These are phyloP conservation scores for Nadsonia starkeyi-henricii DNA, from an alignment of 1,139 yeast genomes.

Conservation along the genomic window DNA sequence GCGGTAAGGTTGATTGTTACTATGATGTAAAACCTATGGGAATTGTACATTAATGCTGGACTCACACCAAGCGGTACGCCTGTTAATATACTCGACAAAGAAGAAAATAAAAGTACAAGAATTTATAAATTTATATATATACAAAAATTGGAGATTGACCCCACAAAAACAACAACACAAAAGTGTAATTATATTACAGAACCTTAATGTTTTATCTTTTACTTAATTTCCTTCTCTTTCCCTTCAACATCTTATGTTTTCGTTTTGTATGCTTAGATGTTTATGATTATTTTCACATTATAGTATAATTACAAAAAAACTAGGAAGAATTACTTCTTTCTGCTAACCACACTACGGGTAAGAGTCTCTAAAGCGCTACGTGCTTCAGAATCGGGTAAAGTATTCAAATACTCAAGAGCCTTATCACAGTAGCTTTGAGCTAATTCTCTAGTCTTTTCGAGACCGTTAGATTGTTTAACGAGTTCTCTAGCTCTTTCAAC, in stretches of 20 bases:
- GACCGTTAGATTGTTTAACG: constrained; percentile 60
- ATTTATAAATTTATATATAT: constrained; percentile 5
- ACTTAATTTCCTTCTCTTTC: not conserved
- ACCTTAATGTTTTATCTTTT: not conserved
- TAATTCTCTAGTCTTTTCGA: constrained; percentile 58
- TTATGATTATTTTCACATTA: not conserved
- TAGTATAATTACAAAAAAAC: not conserved
- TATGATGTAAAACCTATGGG: no score
- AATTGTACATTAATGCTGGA: no score
- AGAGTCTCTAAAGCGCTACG: constrained; percentile 76
- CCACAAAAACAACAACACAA: not conserved
- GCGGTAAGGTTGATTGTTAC: no score
- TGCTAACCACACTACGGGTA: constrained; percentile 70
- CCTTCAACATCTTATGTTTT: not conserved
- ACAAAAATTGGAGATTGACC: constrained; percentile 1
- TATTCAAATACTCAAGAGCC: constrained; percentile 54
- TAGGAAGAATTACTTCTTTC: constrained; percentile 40
- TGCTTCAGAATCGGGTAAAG: constrained; percentile 78
- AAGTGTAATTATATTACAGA: not conserved
- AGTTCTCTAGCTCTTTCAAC: constrained; percentile 64
- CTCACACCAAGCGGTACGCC: no score
- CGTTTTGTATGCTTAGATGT: not conserved
- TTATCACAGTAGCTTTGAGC: constrained; percentile 66
- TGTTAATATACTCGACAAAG: no score
- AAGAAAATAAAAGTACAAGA: not conserved